These are phyloP conservation scores for Flaveria bidentis DNA, from an alignment of 129 eudicot species.

Conservation along the genomic window DNA sequence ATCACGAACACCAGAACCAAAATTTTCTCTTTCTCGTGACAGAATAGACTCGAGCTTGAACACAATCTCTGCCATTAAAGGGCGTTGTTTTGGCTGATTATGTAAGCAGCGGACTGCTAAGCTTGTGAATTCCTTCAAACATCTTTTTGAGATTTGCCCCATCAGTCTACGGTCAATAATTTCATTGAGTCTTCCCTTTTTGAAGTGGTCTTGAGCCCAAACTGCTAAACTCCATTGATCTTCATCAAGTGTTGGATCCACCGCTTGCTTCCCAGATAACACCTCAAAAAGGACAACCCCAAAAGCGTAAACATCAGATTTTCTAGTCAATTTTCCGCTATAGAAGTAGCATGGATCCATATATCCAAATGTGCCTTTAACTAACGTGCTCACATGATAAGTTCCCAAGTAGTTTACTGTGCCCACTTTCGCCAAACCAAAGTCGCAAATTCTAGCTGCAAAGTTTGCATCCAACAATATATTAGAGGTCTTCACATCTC, in stretches of 20 bases:
- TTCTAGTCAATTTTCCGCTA: constrained; percentile 29
- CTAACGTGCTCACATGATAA: constrained; percentile 33
- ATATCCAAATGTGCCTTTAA: constrained; percentile 60
- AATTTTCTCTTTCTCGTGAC: constrained; percentile 9
- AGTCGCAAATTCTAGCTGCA: constrained; percentile 44
- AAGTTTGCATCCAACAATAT: constrained; percentile 45
- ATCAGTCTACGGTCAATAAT: constrained; percentile 25
- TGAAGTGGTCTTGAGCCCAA: constrained; percentile 34
- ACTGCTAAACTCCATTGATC: constrained; percentile 37
- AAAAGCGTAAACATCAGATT: constrained; percentile 38
- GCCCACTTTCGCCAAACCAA: constrained; percentile 51
- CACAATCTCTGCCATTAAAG: constrained; percentile 42
- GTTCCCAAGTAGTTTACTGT: constrained; percentile 11
- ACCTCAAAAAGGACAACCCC: constrained; percentile 39
- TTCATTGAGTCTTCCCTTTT: constrained; percentile 18
- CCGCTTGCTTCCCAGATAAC: constrained; percentile 29
- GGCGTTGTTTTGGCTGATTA: constrained; percentile 33
- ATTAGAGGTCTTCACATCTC: constrained; percentile 52
- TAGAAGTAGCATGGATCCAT: constrained; percentile 37
- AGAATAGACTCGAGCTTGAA: constrained; percentile 35
- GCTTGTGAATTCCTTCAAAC: constrained; percentile 28
- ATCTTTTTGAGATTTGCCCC: constrained; percentile 23
- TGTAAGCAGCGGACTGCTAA: constrained; percentile 32
- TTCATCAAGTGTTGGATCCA: constrained; percentile 41
- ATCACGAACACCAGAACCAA: neutral